phyloP scores from a whole-genome alignment of 768 basidiomycete species.

The Cyathus striatus region DNA sequence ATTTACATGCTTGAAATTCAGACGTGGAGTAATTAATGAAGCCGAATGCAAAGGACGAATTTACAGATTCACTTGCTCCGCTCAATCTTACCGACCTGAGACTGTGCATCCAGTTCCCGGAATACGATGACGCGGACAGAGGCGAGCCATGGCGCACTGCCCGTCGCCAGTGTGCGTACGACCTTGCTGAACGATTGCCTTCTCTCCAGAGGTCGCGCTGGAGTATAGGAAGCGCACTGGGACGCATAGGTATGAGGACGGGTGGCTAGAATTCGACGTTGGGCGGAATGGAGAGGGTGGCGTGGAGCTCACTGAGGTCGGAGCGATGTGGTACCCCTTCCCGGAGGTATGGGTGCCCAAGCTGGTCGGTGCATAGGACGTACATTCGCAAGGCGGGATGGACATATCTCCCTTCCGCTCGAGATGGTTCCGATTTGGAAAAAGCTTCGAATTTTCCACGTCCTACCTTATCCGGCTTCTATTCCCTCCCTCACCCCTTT shows the following conservation, averaged over 20 bases:
- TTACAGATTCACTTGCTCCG: neutral
- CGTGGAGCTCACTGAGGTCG: conserved; percentile 2
- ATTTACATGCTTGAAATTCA: conserved; percentile 2
- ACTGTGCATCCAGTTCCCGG: conserved; percentile 32
- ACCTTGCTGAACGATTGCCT: conserved; percentile 24
- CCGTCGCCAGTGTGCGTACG: conserved; percentile 26
- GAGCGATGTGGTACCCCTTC: conserved; percentile 33
- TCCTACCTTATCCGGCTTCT: too few relatives aligned
- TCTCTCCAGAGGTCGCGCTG: conserved; percentile 29
- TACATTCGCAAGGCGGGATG: too few relatives aligned
- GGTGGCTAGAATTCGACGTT: conserved; percentile 35
- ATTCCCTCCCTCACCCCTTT: too few relatives aligned
- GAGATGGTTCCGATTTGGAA: too few relatives aligned
- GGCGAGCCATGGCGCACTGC: conserved; percentile 26
- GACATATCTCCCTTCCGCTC: too few relatives aligned
- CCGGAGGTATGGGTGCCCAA: conserved; percentile 33
- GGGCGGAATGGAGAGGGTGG: conserved; percentile 14
- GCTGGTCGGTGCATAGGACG: conserved; percentile 4
- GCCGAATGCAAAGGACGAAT: too few relatives aligned
- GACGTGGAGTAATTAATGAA: too few relatives aligned
- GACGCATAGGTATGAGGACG: conserved; percentile 33
- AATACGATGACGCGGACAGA: conserved; percentile 25
- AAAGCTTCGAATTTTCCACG: too few relatives aligned
- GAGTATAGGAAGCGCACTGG: conserved; percentile 36
- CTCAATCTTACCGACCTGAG: conserved; percentile 20